Conservation (phyloP, 1,284 basidiomycete genomes). For the Fistulina hepatica region DNA sequence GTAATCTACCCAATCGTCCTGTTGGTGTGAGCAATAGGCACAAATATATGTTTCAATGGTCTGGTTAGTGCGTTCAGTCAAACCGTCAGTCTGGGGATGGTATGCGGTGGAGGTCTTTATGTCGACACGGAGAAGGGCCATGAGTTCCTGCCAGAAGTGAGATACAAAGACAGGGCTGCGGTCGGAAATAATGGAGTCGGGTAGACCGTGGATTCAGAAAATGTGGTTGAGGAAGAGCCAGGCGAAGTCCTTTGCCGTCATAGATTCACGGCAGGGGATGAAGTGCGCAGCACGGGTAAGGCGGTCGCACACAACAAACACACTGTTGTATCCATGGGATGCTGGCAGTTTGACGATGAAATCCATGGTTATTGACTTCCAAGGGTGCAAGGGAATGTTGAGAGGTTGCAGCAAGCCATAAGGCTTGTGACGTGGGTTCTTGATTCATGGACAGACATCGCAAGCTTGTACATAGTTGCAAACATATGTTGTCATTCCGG, state of each 20-base stretch:
- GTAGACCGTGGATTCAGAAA: neutral
- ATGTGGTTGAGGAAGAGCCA: neutral
- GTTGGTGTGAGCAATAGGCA: neutral
- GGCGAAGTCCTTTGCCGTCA: neutral
- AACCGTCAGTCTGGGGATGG: constrained; percentile 17
- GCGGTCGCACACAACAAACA: constrained; percentile 15
- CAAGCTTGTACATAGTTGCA: constrained; percentile 23
- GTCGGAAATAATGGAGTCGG: constrained; percentile 16
- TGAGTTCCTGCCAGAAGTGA: constrained; percentile 10
- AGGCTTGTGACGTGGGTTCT: constrained; percentile 17
- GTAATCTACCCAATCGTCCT: constrained; percentile 1
- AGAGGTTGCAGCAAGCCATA: constrained; percentile 26
- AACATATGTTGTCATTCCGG: constrained; percentile 18
- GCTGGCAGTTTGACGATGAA: constrained; percentile 17
- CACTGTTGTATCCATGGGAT: constrained; percentile 19
- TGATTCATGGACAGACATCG: constrained; percentile 25
- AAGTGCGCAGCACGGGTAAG: constrained; percentile 26
- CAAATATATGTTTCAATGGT: constrained; percentile 7
- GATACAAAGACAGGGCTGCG: constrained; percentile 18
- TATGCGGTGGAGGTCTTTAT: constrained; percentile 11
- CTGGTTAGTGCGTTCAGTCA: constrained; percentile 15
- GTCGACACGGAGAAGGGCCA: constrained; percentile 6
- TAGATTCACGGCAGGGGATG: constrained; percentile 18
- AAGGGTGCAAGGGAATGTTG: constrained; percentile 17
- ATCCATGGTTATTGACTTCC: constrained; percentile 14